Conservation (phyloP, 2,329 filamentous ascomycete genomes). For the Blastomyces silverae region DNA sequence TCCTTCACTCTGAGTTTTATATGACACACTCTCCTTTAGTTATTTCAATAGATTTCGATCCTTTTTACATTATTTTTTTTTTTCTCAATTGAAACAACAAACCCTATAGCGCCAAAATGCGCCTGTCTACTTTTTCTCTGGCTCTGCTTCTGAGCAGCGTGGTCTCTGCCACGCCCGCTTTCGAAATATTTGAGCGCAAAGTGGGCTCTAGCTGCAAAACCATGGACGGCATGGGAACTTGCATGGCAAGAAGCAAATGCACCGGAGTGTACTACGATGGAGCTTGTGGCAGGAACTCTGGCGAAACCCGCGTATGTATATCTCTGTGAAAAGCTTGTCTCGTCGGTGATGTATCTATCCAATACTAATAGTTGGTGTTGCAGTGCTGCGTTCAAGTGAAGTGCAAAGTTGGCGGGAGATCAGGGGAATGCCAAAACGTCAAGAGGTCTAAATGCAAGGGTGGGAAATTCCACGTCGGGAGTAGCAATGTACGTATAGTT, state of each 20-base stretch:
- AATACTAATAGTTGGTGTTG: not conserved
- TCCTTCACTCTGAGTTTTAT: not conserved
- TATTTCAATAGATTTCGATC: not conserved
- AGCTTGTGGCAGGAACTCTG: constrained; percentile 12
- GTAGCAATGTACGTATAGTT: not conserved
- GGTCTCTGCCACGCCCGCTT: constrained; percentile 9
- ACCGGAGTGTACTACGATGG: constrained; percentile 13
- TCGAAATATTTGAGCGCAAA: constrained; percentile 11
- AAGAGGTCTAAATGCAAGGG: constrained; percentile 6
- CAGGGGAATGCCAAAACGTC: constrained; percentile 11
- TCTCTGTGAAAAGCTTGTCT: not conserved
- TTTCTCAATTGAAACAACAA: not conserved
- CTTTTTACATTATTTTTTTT: not conserved
- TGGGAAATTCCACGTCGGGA: constrained; percentile 8
- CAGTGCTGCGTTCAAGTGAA: constrained; percentile 16
- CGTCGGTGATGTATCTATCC: not conserved
- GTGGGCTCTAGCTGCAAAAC: constrained; percentile 12
- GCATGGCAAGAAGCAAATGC: constrained; percentile 14
- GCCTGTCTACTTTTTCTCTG: not conserved
- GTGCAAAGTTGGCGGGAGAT: constrained; percentile 10
- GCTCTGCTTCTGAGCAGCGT: constrained; percentile 1
- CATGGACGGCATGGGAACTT: constrained; percentile 12
- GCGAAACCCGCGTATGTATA: constrained; percentile 12
- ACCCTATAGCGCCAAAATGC: not conserved
- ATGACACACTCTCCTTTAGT: not conserved